phyloP scores from a whole-genome alignment of 2,329 filamentous ascomycete species.

The Myriosclerotinia duriaeana region DNA sequence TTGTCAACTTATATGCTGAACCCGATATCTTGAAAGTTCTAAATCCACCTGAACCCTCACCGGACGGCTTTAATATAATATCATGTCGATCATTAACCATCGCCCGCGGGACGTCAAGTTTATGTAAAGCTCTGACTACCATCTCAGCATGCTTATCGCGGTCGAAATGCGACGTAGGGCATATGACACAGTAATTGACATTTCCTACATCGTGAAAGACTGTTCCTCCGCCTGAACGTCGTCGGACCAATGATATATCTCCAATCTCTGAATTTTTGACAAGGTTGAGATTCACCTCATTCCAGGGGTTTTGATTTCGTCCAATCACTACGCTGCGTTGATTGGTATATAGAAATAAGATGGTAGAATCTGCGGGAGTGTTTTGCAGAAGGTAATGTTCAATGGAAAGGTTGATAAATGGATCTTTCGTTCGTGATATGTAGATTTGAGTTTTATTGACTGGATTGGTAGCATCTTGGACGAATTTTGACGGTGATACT shows the following conservation, averaged over 20 bases:
- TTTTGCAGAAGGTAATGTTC: constrained; percentile 86
- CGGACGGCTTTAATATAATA: constrained; percentile 69
- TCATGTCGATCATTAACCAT: constrained; percentile 90
- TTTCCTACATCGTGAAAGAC: constrained; percentile 95
- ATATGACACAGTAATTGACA: constrained; percentile 92
- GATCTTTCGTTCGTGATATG: constrained; percentile 66
- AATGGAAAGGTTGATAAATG: constrained; percentile 88
- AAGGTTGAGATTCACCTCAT: constrained; percentile 74
- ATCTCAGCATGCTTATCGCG: constrained; percentile 87
- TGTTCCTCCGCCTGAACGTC: constrained; percentile 84
- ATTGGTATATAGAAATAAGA: constrained; percentile 89
- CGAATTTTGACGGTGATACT: constrained; percentile 21
- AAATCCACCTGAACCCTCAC: constrained; percentile 23
- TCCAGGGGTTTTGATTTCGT: constrained; percentile 97
- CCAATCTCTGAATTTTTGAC: constrained; percentile 44
- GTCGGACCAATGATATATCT: constrained; percentile 62
- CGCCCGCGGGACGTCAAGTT: constrained; percentile 57
- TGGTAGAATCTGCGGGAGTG: constrained; percentile 66
- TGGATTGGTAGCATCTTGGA: constrained; percentile 39
- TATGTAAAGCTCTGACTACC: constrained; percentile 78
- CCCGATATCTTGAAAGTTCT: constrained; percentile 78
- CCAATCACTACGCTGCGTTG: constrained; percentile 85
- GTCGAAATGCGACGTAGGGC: constrained; percentile 72
- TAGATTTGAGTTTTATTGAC: constrained; percentile 63
- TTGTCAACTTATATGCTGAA: constrained; percentile 90